These are phyloP conservation scores for Urostyla sp. DNA, from an alignment of 73 alveolate species.

Conservation along the genomic window DNA sequence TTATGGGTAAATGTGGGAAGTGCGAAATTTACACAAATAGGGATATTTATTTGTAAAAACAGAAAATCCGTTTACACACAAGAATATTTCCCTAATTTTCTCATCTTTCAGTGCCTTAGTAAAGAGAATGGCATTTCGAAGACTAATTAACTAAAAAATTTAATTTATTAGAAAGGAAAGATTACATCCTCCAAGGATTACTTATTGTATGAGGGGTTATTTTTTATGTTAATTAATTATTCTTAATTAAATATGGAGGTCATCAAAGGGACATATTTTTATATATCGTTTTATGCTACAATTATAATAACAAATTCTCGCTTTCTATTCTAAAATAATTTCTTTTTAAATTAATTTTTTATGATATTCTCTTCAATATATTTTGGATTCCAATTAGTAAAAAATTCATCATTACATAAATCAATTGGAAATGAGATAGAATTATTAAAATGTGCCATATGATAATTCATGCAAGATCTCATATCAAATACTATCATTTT, in stretches of 20 bases:
- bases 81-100: slow-evolving; percentile 42
- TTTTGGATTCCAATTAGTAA: slow-evolving; percentile 32
- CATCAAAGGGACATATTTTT: not conserved
- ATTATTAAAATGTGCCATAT: slow-evolving; percentile 34
- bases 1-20: slow-evolving; percentile 21
- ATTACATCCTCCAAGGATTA: slow-evolving; percentile 22
- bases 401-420: slow-evolving; percentile 33
- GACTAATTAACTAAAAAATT: not conserved
- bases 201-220: slow-evolving; percentile 21
- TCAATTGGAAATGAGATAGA: slow-evolving; percentile 48
- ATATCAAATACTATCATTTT: slow-evolving; percentile 27
- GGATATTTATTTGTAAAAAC: slow-evolving; percentile 38
- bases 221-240: not conserved
- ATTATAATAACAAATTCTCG: slow-evolving; percentile 20
- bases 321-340: slow-evolving; percentile 20
- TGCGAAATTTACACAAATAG: slow-evolving; percentile 27
- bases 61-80: slow-evolving; percentile 30
- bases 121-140: slow-evolving; percentile 34
- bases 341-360: slow-evolving; percentile 17
- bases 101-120: slow-evolving; percentile 48
- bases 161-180: not conserved
- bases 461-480: slow-evolving; percentile 17
- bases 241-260: not conserved
- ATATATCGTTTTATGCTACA: slow-evolving; percentile 20
- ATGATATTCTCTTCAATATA: slow-evolving; percentile 4